Conservation (phyloP, 176 grass and related monocot species). For the Zizania latifolia region DNA sequence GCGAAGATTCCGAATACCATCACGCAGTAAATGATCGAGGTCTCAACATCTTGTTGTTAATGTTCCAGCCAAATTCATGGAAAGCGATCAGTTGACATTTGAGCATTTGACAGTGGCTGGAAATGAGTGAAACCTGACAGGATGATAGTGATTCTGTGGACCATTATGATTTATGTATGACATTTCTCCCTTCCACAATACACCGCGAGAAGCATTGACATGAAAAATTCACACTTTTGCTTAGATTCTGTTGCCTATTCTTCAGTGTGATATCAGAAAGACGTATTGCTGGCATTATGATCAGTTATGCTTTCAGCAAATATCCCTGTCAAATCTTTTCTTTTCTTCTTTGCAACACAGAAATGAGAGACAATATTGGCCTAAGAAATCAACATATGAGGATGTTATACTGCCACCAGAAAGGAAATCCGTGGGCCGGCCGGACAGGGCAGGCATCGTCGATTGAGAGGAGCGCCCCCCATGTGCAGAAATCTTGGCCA, state of each 20-base stretch:
- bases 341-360: not conserved
- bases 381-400: constrained; percentile 26
- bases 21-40: not conserved
- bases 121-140: not conserved
- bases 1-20: too few relatives aligned
- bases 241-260: not conserved
- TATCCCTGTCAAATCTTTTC: constrained; percentile 12
- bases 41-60: not conserved
- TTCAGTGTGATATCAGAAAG: not conserved
- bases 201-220: not conserved
- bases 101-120: not conserved
- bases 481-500: constrained; percentile 29
- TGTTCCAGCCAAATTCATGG: not conserved
- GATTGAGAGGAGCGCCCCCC: constrained; percentile 6
- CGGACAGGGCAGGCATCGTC: not conserved
- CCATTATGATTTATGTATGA: too few relatives aligned
- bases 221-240: not conserved
- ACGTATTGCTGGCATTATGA: not conserved
- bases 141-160: not conserved
- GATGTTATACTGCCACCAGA: not conserved
- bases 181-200: not conserved
- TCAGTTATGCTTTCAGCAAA: not conserved
- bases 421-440: not conserved
- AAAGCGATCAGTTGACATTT: not conserved
- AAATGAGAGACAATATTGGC: not conserved